Evolutionary conservation across 2,329 filamentous ascomycete genomes (phyloP), one percentile per base, ranked within the genome.

Genomic region (Incumbomyces lentus): DNA sequence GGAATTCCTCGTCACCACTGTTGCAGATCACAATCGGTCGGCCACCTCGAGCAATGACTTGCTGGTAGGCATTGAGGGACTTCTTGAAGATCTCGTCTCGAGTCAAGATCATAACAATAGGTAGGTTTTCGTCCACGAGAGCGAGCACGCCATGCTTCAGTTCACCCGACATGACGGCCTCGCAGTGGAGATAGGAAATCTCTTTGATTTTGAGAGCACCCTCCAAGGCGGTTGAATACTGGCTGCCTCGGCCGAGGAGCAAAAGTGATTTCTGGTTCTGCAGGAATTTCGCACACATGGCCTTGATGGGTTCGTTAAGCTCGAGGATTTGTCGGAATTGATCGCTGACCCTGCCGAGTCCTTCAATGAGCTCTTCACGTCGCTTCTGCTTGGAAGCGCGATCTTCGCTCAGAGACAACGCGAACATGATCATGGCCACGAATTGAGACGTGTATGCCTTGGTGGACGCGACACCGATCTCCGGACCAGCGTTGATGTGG

Each of bases 341-440:
- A 34, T 78, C 79, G 6, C 89, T 95, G 61, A 98, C 79, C 62
- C 86, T 84, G 60, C 78, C 75, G 26, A 98, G 81, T 60, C 92
- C 90, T 58, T 93, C 84, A 76, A 98, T 95, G 62, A 98, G 96
- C 69, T 95, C 89, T 68, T 92, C 81, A 29, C 92, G 84, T 62
- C 90, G 81, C 72, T 84, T 80, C 61, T 84, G 79, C 79, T 98
- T 98, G 58, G 88, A 95, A 35, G 89, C 86, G 59, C 92, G 86
- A 68, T 98, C 92, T 72, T 98, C 92, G 62, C 86, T 92, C 49
- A 98, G 79, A 26, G 89, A 95, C 54, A 98, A 75, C 6, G 92
- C 92, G 62, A 98, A 96, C 92, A 98, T 98, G 71, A 96, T 85
- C 88, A 98, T 95, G 66, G 92, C 94, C 62, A 98, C 87, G 68